Evolutionary conservation across 305 asterid genomes (phyloP).

Genomic region (Nicotiana rustica): DNA sequence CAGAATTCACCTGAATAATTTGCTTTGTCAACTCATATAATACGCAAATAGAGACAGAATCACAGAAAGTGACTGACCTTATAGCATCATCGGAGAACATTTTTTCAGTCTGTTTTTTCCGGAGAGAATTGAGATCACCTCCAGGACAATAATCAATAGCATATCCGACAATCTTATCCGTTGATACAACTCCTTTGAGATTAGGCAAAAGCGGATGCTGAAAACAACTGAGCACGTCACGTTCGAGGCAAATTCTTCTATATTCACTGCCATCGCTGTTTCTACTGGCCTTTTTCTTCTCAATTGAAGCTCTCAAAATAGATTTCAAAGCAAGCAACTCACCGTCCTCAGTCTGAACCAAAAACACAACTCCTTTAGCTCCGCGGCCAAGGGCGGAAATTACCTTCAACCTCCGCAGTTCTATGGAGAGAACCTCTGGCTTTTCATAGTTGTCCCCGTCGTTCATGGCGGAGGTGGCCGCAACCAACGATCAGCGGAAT

Average conservation of each 20-base stretch:
- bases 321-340: constrained; percentile 77
- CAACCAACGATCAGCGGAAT: not conserved
- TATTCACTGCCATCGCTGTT: constrained; percentile 47
- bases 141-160: constrained; percentile 96
- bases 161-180: constrained; percentile 80
- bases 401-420: constrained; percentile 57
- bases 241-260: constrained; percentile 65
- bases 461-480: constrained; percentile 46
- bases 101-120: constrained; percentile 78
- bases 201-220: constrained; percentile 81
- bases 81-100: constrained; percentile 87
- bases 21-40: not conserved
- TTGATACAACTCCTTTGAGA: constrained; percentile 73
- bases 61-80: constrained; percentile 53
- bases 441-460: constrained; percentile 43
- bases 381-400: constrained; percentile 87
- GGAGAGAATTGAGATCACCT: constrained; percentile 71
- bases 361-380: constrained; percentile 90
- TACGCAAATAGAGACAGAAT: not conserved
- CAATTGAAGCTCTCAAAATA: constrained; percentile 61
- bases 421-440: constrained; percentile 39
- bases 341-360: constrained; percentile 59
- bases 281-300: constrained; percentile 47
- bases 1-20: not conserved
- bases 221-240: constrained; percentile 62